Evolutionary conservation across 345 rosid species (phyloP).

Genomic region (Brassica cretica): DNA sequence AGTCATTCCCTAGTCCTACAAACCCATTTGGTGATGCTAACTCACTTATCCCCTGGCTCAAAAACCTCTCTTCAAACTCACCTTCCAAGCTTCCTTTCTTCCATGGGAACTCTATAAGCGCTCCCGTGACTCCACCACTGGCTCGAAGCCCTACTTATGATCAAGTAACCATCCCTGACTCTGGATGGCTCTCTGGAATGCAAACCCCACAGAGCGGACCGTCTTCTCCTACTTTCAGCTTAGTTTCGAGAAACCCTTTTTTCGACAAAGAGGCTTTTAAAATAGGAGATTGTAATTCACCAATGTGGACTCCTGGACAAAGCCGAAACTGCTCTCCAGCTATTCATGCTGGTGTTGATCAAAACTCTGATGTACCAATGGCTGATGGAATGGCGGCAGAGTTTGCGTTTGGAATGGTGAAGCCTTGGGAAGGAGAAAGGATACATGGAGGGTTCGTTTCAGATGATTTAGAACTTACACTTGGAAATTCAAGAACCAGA

Average conservation of each 20-base stretch:
- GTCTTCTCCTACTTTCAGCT: conserved; percentile 88
- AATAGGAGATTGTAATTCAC: conserved; percentile 53
- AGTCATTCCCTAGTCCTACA: conserved; percentile 55
- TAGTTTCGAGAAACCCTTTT: conserved; percentile 80
- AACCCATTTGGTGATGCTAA: conserved; percentile 67
- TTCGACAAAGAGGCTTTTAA: conserved; percentile 64
- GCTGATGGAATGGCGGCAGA: conserved; percentile 76
- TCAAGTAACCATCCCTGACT: conserved; percentile 60
- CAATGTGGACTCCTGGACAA: conserved; percentile 99
- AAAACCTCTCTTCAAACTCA: conserved; percentile 83
- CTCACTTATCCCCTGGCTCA: conserved; percentile 96
- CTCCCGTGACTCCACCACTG: conserved; percentile 95
- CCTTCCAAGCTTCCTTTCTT: conserved; percentile 66
- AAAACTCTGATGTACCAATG: conserved; percentile 82
- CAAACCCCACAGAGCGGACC: conserved; percentile 81
- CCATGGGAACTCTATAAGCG: conserved; percentile 86
- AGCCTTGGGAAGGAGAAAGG: conserved; percentile 99
- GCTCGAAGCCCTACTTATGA: conserved; percentile 71
- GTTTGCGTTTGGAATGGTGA: conserved; percentile 94
- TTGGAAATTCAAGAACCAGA: conserved; percentile 87
- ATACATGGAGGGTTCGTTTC: conserved; percentile 88
- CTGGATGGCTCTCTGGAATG: conserved; percentile 77
- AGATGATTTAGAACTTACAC: conserved; percentile 96
- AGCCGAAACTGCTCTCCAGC: conserved; percentile 98
- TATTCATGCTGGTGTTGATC: conserved; percentile 72